A percentile compares a stretch with the other conserved stretches of the same genome.
Conservation (phyloP, 257 asterid species). For the Cynanchum wilfordii region DNA sequence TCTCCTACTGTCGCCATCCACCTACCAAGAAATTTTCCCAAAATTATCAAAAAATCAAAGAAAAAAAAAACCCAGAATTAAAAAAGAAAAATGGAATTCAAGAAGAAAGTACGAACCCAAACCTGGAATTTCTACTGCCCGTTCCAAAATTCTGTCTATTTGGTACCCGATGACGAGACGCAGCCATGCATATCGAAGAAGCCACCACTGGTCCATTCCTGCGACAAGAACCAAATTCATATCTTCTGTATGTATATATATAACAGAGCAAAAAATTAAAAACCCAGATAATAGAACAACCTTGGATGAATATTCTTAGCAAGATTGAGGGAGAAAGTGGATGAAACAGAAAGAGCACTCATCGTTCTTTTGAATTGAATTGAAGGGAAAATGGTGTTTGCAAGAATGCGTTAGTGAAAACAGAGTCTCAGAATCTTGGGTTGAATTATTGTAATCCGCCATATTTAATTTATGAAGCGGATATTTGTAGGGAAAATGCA, state of each 20-base stretch:
- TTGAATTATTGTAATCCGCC: background rate
- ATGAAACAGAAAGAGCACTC: slow-evolving; percentile 30
- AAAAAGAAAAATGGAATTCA: background rate
- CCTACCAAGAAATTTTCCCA: slow-evolving; percentile 11
- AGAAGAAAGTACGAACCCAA: slow-evolving; percentile 30
- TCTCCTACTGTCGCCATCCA: slow-evolving; percentile 37
- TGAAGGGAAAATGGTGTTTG: too few species aligned
- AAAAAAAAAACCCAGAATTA: background rate
- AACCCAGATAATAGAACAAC: slow-evolving; percentile 11
- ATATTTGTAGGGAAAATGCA: background rate
- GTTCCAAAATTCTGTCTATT: slow-evolving; percentile 22
- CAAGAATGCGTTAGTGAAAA: background rate
- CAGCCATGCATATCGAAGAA: slow-evolving; percentile 18
- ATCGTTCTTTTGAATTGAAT: slow-evolving; percentile 13
- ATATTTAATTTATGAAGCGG: background rate
- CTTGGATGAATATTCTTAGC: slow-evolving; percentile 19
- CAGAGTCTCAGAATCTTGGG: too few species aligned
- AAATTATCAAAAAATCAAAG: background rate
- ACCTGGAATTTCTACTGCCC: slow-evolving; percentile 31
- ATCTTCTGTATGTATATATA: too few species aligned
- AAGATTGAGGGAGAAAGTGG: slow-evolving; percentile 24
- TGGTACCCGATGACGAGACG: slow-evolving; percentile 34
- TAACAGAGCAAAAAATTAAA: background rate
- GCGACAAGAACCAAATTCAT: background rate
- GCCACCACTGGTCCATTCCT: slow-evolving; percentile 19